phyloP scores from a whole-genome alignment of 345 rosid species.

The Rhizophora apiculata region DNA sequence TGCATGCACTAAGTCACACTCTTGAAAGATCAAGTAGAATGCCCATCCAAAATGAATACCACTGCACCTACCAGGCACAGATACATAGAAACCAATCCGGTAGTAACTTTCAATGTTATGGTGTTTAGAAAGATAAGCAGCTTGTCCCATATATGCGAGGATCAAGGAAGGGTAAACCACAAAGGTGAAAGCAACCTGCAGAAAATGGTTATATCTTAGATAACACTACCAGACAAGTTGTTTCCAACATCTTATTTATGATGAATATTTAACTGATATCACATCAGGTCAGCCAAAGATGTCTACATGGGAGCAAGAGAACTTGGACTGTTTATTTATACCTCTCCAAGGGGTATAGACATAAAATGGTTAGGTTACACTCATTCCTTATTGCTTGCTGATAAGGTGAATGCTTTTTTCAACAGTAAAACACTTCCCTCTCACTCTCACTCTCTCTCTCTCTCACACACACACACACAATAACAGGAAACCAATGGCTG shows the following conservation, averaged over 20 bases:
- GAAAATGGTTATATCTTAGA: neutral
- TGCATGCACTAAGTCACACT: neutral
- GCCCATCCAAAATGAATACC: neutral
- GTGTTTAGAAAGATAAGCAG: conserved; percentile 8
- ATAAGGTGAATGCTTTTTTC: too few relatives aligned
- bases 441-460: too few relatives aligned
- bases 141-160: conserved; percentile 19
- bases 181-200: conserved; percentile 18
- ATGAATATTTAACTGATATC: neutral
- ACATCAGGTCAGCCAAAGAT: neutral
- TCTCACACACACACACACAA: too few relatives aligned
- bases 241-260: neutral
- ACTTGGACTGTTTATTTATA: too few relatives aligned
- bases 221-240: neutral
- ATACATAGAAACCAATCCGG: conserved; percentile 15
- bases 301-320: neutral
- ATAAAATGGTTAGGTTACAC: too few relatives aligned
- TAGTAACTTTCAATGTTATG: conserved; percentile 6
- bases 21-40: neutral
- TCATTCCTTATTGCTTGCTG: too few relatives aligned
- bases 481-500: too few relatives aligned
- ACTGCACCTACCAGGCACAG: conserved; percentile 14
- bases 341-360: too few relatives aligned
- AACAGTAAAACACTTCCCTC: too few relatives aligned
- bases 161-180: conserved; percentile 15